Base-by-base conservation (phyloP, 2,329 filamentous ascomycete species). In the Phialocephala sp. region DNA sequence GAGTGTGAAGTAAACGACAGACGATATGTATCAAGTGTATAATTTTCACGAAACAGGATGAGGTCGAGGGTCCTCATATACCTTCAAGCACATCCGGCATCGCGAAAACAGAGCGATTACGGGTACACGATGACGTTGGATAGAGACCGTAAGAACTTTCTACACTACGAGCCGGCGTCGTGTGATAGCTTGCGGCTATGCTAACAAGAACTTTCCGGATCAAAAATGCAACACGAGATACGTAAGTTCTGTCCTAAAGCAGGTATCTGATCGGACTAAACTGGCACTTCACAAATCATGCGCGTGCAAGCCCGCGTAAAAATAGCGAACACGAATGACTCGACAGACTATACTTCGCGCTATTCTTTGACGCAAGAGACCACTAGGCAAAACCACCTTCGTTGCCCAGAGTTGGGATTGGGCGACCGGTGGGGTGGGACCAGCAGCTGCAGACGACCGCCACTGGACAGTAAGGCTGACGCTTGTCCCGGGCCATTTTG, bases 1-100 rank as follows among this genome's bases (percentile, higher is more conserved):
- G 64, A 66, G 37, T 57, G 64, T 63, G 56, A 52, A 36, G 55
- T 61, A 52, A 54, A 45, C 47, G 35, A 60, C 55, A 61, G 55
- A 55, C 43, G 57, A 64, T 35, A 39, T 59, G 50, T 15, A 62
- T 55, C 20, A 37, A 62, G 24, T 20, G 22, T 62, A 35, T 61
- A 20, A 50, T 37, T 56, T 62, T 39, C 39, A 35, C 24, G 22
- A 57, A 35, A 37, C 9, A 57, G 22, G 24, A 43, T 14, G 60
- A 56, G 50, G 50, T 37, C 22, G 4, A 43, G 20, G 39, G 12
- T 54, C 18, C n/a, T 57, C 55, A 59, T 63, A 63, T 63, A 63
- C 62, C 32, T 39, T 11, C 9, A n/a, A 37, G n/a, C 55, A 39
- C 36, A 57, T 39, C 55, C 55, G 11, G 15, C 32, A 37, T 36